These are phyloP conservation scores for Elongisporangium undulatum DNA, from an alignment of 352 stramenopile genomes.

Conservation along the genomic window DNA sequence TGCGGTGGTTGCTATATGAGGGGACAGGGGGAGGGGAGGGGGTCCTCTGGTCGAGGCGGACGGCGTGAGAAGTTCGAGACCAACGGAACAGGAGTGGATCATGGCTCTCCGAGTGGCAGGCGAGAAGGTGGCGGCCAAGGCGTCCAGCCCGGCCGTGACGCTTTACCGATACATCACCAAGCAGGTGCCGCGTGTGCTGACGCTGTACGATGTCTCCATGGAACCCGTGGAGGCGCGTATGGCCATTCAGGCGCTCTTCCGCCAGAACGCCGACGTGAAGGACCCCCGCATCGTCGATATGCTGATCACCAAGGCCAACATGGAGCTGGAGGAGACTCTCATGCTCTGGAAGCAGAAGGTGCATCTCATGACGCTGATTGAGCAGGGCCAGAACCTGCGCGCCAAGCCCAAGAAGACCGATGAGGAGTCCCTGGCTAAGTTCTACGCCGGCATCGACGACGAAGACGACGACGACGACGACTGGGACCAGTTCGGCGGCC, in stretches of 20 bases:
- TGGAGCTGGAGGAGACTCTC: slow-evolving; percentile 97
- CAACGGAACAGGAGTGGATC: not conserved
- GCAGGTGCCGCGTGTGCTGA: slow-evolving; percentile 94
- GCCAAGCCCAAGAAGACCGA: slow-evolving; percentile 36
- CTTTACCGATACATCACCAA: slow-evolving; percentile 89
- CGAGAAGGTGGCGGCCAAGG: slow-evolving; percentile 55
- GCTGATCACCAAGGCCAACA: slow-evolving; percentile 97
- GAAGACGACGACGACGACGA: slow-evolving; percentile 73
- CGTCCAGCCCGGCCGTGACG: slow-evolving; percentile 73
- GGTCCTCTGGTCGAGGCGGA: not conserved
- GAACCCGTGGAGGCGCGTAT: slow-evolving; percentile 83
- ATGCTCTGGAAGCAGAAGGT: slow-evolving; percentile 98
- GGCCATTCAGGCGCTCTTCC: slow-evolving; percentile 93
- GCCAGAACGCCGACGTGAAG: slow-evolving; percentile 92
- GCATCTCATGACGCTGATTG: slow-evolving; percentile 88
- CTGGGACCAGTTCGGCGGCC: slow-evolving; percentile 16
- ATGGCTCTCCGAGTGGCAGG: slow-evolving; percentile 79
- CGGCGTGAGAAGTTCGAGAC: not conserved
- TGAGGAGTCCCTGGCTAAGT: slow-evolving; percentile 74
- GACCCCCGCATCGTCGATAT: slow-evolving; percentile 93
- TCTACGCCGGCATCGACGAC: slow-evolving; percentile 67
- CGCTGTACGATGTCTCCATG: slow-evolving; percentile 98
- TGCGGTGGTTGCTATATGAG: not conserved
- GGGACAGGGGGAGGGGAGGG: not conserved
- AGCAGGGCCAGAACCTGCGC: slow-evolving; percentile 57